Evolutionary conservation across 1,139 yeast genomes (phyloP), one percentile per base, ranked within the genome.

Genomic region (Scheffersomyces parashehatae): DNA sequence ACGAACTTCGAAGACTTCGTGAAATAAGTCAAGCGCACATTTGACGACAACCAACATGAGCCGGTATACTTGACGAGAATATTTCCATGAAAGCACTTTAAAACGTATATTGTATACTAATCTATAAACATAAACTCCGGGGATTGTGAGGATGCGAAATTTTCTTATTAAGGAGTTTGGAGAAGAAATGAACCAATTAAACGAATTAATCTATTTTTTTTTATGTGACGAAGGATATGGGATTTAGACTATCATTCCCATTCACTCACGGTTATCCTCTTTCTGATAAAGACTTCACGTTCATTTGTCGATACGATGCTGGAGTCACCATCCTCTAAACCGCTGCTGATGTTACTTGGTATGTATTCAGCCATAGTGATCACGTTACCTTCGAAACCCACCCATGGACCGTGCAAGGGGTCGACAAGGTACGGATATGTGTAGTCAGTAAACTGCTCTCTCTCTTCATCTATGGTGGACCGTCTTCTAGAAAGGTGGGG

Each of bases 361-460:
- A 57, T 56, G 46, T 58, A 64, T 36, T 69, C 68, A 10, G 74
- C 59, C 64, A 73, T 63, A 31, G 77, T 72, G 4, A 79, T 68
- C 43, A 64, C 66, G 49, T 80, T 81, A 0, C 83, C 83, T 24
- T 73, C 75, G 51, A 80, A 80, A 9, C 83, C 84, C 12, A 79
- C 64, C 77, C 83, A 75, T 6, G 84, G 82, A 0, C 84, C 85
- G 49, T 79, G 69, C 43, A 79, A 58, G 6, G 77, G 73, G 46
- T 77, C 79, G 3, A 60, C 58, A 37, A 80, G 56, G 42, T 64
- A 64, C 0, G 85, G 85, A 52, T 78, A 74, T 0, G 76, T 70
- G 52, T 79, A 80, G 47, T 73, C 78, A 14, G 77, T 70, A 42
- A 60, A 70, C 47, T 70, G 69, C 51, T 79, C 84, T 49, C 84